Percentiles rank a stretch among this genome's conserved stretches.
phyloP scores from a whole-genome alignment of 768 basidiomycete genomes.

The Russula emetica region DNA sequence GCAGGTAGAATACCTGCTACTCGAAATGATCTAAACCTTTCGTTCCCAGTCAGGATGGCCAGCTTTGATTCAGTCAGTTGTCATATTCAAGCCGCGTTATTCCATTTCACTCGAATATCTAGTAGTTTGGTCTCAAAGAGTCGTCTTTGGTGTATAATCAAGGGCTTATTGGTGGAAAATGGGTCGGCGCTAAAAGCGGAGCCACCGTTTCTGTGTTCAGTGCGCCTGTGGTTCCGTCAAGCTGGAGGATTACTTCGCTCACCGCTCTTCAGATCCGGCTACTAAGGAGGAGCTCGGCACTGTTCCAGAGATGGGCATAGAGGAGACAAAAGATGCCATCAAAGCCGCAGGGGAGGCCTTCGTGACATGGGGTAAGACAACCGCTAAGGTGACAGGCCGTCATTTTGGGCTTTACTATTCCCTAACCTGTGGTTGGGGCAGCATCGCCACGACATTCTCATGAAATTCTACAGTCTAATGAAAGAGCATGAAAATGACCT shows the following conservation, averaged over 20 bases:
- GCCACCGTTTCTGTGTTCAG: conserved; percentile 72
- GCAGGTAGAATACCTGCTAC: not conserved
- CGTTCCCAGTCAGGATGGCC: conserved; percentile 12
- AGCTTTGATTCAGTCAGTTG: conserved; percentile 14
- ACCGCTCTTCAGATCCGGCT: conserved; percentile 65
- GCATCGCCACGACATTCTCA: conserved; percentile 78
- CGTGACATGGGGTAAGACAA: conserved; percentile 80
- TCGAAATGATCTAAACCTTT: not conserved
- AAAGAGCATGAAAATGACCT: conserved; percentile 83
- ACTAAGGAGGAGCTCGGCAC: conserved; percentile 78
- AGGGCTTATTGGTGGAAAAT: conserved; percentile 79
- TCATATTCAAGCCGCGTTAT: not conserved
- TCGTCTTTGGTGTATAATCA: conserved; percentile 67
- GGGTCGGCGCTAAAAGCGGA: conserved; percentile 75
- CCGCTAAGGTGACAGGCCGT: conserved; percentile 60
- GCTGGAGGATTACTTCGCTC: not conserved
- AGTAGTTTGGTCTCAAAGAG: conserved; percentile 56
- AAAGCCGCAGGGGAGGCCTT: conserved; percentile 77
- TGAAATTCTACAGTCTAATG: conserved; percentile 77
- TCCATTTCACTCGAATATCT: conserved; percentile 1
- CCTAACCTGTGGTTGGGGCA: conserved; percentile 32
- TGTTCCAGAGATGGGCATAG: conserved; percentile 83
- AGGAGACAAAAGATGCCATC: conserved; percentile 83
- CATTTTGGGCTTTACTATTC: not conserved
- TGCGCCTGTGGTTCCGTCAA: conserved; percentile 38